Conservation (phyloP, 306 rosid genomes). For the Cucurbita moschata region DNA sequence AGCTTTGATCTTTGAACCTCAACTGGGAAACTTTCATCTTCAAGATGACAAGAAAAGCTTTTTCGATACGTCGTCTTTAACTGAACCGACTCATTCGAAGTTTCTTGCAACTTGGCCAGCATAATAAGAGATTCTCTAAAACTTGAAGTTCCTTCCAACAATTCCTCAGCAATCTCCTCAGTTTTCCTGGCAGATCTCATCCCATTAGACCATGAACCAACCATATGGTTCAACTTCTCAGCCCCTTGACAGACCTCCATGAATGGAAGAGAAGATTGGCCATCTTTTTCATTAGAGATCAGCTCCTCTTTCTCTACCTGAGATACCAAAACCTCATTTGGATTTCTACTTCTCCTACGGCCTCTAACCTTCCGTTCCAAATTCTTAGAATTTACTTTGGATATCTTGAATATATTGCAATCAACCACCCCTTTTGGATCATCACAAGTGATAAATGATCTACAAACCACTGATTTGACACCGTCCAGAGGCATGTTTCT, state of each 20-base stretch:
- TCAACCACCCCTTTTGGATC: slow-evolving; percentile 87
- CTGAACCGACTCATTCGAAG: slow-evolving; percentile 29
- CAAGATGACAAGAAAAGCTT: not conserved
- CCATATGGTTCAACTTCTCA: slow-evolving; percentile 54
- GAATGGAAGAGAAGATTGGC: slow-evolving; percentile 51
- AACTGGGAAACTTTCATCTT: slow-evolving; percentile 17
- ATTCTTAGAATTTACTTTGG: slow-evolving; percentile 31
- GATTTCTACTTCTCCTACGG: slow-evolving; percentile 25
- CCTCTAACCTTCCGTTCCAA: slow-evolving; percentile 35
- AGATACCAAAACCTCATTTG: slow-evolving; percentile 10
- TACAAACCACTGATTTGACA: slow-evolving; percentile 45
- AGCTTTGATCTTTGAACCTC: slow-evolving; percentile 26
- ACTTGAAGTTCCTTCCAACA: slow-evolving; percentile 76
- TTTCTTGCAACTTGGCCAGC: slow-evolving; percentile 69
- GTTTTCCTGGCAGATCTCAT: slow-evolving; percentile 32
- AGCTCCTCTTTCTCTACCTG: slow-evolving; percentile 22
- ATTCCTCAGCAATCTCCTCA: slow-evolving; percentile 47
- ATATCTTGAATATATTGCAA: slow-evolving; percentile 50
- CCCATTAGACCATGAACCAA: slow-evolving; percentile 67
- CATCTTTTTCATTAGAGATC: slow-evolving; percentile 17
- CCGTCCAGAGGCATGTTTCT: slow-evolving; percentile 50
- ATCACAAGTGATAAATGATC: slow-evolving; percentile 69
- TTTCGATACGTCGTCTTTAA: slow-evolving; percentile 22
- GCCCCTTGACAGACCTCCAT: slow-evolving; percentile 63
- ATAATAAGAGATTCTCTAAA: slow-evolving; percentile 53